Evolutionary conservation across 2,329 filamentous ascomycete genomes (phyloP).

Genomic region (Dothistroma septosporum): DNA sequence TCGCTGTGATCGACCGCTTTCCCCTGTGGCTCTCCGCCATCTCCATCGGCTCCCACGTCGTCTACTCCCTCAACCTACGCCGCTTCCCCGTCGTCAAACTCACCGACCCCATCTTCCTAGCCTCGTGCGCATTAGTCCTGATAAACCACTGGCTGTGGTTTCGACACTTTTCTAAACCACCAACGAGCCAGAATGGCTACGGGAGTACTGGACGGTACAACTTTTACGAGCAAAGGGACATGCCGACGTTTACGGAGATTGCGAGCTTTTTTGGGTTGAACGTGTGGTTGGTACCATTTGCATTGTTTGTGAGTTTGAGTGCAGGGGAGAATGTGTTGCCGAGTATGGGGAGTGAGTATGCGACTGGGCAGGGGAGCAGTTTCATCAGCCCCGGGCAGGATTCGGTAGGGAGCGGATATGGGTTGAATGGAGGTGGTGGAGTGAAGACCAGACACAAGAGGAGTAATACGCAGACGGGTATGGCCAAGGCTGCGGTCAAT

Average conservation of each 20-base stretch:
- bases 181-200: constrained; percentile 50
- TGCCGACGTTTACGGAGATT: constrained; percentile 88
- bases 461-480: constrained; percentile 50
- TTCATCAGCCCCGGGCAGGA: constrained; percentile 45
- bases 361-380: constrained; percentile 54
- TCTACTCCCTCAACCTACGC: constrained; percentile 85
- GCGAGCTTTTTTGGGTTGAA: constrained; percentile 94
- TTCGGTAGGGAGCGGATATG: constrained; percentile 31
- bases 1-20: constrained; percentile 80
- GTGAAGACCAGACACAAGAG: constrained; percentile 43
- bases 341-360: constrained; percentile 77
- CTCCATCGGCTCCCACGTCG: constrained; percentile 72
- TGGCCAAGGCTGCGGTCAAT: constrained; percentile 57
- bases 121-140: constrained; percentile 79
- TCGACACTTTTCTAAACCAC: constrained; percentile 71
- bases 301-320: constrained; percentile 88
- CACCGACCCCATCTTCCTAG: constrained; percentile 78
- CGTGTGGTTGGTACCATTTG: constrained; percentile 94
- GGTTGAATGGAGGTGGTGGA: constrained; percentile 41
- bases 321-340: constrained; percentile 94
- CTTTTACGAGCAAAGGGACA: constrained; percentile 39
- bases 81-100: constrained; percentile 75
- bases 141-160: constrained; percentile 96
- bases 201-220: constrained; percentile 48
- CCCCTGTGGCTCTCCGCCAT: constrained; percentile 70